Conservation (phyloP, 1,284 basidiomycete species). For the Cerrena zonata region DNA sequence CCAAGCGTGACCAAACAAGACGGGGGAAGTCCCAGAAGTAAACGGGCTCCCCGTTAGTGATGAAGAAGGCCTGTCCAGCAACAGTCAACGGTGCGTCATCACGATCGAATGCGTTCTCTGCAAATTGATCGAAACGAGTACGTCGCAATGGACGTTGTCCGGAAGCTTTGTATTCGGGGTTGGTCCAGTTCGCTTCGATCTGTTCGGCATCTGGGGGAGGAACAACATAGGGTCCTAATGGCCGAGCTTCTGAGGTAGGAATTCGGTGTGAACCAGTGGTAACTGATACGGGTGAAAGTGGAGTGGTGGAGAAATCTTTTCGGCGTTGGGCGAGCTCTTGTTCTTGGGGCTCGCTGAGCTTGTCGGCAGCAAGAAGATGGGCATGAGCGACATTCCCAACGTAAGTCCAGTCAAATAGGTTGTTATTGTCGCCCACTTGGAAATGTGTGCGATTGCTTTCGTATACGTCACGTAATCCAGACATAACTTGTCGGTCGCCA, state of each 20-base stretch:
- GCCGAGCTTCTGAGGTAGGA: slow-evolving; percentile 74
- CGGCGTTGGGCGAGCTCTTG: slow-evolving; percentile 31
- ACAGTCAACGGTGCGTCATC: slow-evolving; percentile 60
- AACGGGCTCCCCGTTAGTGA: slow-evolving; percentile 94
- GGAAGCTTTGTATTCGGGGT: slow-evolving; percentile 39
- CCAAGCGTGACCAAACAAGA: slow-evolving; percentile 78
- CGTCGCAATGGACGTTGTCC: slow-evolving; percentile 61
- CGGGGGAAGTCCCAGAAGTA: slow-evolving; percentile 96
- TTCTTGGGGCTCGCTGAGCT: slow-evolving; percentile 48
- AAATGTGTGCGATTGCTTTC: slow-evolving; percentile 81
- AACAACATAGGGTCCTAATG: slow-evolving; percentile 72
- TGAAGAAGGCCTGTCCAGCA: slow-evolving; percentile 93
- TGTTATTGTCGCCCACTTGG: slow-evolving; percentile 91
- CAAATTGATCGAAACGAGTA: slow-evolving; percentile 70
- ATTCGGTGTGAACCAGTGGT: slow-evolving; percentile 59
- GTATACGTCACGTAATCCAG: slow-evolving; percentile 78
- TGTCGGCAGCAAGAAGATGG: slow-evolving; percentile 90
- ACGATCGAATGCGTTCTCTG: slow-evolving; percentile 43
- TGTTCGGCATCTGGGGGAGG: slow-evolving; percentile 54
- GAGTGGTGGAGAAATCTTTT: slow-evolving; percentile 36
- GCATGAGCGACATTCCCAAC: slow-evolving; percentile 94
- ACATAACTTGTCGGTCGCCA: slow-evolving; percentile 85
- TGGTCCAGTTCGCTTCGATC: slow-evolving; percentile 57
- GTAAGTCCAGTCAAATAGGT: slow-evolving; percentile 97
- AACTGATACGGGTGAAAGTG: slow-evolving; percentile 58